Evolutionary conservation across 495 filamentous ascomycete species (phyloP), one percentile per base, ranked within the genome.

Genomic region (Talaromyces adpressus): DNA sequence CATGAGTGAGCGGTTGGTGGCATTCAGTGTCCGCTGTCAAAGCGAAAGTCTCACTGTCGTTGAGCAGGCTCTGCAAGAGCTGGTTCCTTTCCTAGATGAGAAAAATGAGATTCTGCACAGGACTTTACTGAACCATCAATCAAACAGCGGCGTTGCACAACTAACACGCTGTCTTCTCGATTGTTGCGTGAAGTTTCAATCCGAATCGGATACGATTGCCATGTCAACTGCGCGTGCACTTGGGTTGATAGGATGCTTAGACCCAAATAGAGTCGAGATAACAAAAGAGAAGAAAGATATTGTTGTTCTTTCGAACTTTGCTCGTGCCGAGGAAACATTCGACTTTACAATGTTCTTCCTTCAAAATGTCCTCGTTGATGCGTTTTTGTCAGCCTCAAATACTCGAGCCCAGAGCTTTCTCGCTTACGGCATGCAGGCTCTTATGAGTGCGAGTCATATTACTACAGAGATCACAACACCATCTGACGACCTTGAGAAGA

Each of bases 381-480:
- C 92, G 12, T 99, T 99, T 70, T 77, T 93, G 36, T 93, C 92
- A 2, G 88, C 90, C 9, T 92, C 86, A 2, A 94, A 96, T 69
- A 88, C 92, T 0, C 87, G 86, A 68, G 82, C 90, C 18, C 93
- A 96, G 70, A 91, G 91, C 1, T 97, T 95, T 70, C 79, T 99
- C 16, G 91, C 92, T 14, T 98, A 87, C 71, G 89, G 87, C 2
- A 96, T 98, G 88, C 94, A 99, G 73, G 89, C 94, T 67, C 80
- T 99, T 8, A 82, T 98, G 8, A 87, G 86, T 61, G 85, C 87
- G 63, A 87, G 87, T 69, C 85, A 87, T 29, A 84, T 96, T 63
- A 85, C 84, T 41, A 73, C 76, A 25, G 74, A 77, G n/a, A 82
- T 87, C 6, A 82, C 76, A 23, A 75, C 82, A 20, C 78, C 82